Conservation (phyloP, 129 eudicot genomes). For the Tagetes erecta region DNA sequence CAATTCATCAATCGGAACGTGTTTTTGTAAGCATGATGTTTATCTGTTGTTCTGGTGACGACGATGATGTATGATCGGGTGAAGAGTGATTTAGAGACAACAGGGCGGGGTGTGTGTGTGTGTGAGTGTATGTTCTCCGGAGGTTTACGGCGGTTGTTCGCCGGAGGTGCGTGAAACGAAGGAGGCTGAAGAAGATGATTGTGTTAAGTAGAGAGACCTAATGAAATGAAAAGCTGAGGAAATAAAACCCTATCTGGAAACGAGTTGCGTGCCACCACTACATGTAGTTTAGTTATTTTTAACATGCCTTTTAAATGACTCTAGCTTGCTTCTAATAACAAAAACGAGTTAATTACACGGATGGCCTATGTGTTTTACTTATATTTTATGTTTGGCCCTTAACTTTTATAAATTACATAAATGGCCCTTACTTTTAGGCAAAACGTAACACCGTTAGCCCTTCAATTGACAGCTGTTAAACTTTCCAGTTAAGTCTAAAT, state of each 20-base stretch:
- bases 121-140: neutral
- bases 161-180: constrained; percentile 10
- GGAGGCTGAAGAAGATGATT: constrained; percentile 15
- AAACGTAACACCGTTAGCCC: too few species aligned
- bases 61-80: neutral
- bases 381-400: too few species aligned
- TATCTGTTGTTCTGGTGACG: too few species aligned
- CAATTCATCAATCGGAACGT: constrained; percentile 2
- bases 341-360: too few species aligned
- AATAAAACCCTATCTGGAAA: constrained; percentile 29
- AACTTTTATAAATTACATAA: too few species aligned
- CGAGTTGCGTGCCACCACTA: neutral
- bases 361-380: too few species aligned
- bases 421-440: too few species aligned
- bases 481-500: too few species aligned
- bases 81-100: neutral
- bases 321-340: too few species aligned
- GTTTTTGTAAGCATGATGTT: neutral
- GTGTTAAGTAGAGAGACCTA: constrained; percentile 17
- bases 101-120: neutral
- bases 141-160: constrained; percentile 25
- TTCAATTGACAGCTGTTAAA: too few species aligned
- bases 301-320: neutral
- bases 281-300: neutral
- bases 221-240: constrained; percentile 2